These are phyloP conservation scores for Drechslerella stenobrocha DNA, from an alignment of 2,329 filamentous ascomycete genomes.

Conservation along the genomic window DNA sequence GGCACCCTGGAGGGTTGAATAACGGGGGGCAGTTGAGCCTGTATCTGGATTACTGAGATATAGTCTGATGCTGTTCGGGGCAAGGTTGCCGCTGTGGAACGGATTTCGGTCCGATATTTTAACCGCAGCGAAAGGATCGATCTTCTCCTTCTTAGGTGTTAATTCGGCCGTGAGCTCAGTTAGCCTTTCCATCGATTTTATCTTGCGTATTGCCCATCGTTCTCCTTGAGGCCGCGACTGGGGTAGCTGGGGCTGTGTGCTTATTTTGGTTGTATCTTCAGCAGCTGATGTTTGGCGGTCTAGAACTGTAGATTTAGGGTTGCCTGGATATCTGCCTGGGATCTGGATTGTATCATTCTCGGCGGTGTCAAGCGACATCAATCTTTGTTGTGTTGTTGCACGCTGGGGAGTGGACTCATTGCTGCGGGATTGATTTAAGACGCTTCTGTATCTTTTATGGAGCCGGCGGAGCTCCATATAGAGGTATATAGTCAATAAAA, in stretches of 20 bases:
- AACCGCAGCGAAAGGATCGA: constrained; percentile 1
- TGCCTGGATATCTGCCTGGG: neutral
- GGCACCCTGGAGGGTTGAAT: no score
- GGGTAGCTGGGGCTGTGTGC: neutral
- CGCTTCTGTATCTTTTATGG: constrained; percentile 9
- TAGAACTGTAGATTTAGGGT: neutral
- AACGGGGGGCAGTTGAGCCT: no score
- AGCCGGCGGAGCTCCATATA: constrained; percentile 19
- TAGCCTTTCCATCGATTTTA: constrained; percentile 37
- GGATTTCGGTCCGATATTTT: neutral
- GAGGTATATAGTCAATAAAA: constrained; percentile 10
- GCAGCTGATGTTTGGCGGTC: neutral
- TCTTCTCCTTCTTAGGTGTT: constrained; percentile 12
- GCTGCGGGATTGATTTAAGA: constrained; percentile 1
- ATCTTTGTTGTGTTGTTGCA: constrained; percentile 15
- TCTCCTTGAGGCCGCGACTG: constrained; percentile 5
- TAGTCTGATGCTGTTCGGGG: neutral
- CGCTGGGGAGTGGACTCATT: constrained; percentile 8
- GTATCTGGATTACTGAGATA: neutral
- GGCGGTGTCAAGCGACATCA: neutral
- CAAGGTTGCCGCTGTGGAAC: neutral
- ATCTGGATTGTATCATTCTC: neutral
- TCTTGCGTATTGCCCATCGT: constrained; percentile 39
- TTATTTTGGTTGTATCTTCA: neutral
- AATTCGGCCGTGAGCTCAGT: constrained; percentile 34